Percentiles rank a stretch among this genome's conserved stretches.
Evolutionary conservation across 75 land plant genomes (phyloP).

Genomic region (Isoetes taiwanensis): DNA sequence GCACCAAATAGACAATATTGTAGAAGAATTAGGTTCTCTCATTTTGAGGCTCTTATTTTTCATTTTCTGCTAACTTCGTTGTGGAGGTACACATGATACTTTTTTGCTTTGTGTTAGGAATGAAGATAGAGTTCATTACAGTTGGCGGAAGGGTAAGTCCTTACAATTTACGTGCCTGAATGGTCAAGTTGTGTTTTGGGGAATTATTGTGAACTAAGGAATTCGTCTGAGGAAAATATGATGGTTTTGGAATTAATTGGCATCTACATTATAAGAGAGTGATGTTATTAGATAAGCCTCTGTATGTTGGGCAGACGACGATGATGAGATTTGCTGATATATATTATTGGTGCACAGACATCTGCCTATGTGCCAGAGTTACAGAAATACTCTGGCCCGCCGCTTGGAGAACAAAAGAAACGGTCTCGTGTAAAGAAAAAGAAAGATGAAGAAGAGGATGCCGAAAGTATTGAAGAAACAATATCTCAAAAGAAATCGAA

Average conservation of each 20-base stretch:
- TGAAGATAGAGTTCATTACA: constrained; percentile 71
- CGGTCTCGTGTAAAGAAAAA: no score
- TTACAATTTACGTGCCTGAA: not conserved
- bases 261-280: not conserved
- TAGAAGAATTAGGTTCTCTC: not conserved
- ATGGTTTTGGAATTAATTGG: not conserved
- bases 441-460: no score
- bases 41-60: not conserved
- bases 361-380: constrained; percentile 22
- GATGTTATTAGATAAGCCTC: no score
- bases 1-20: not conserved
- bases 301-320: not conserved
- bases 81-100: no score
- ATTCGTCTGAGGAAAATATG: not conserved
- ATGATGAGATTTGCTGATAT: not conserved
- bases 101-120: constrained; percentile 34
- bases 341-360: constrained; percentile 10
- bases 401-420: no score
- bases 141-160: constrained; percentile 87
- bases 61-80: not conserved
- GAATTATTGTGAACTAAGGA: not conserved
- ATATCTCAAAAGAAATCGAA: no score
- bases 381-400: constrained; percentile 20
- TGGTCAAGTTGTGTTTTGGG: not conserved
- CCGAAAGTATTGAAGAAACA: no score